Conservation (phyloP, 2,329 filamentous ascomycete genomes). For the Cladosporium sp. region DNA sequence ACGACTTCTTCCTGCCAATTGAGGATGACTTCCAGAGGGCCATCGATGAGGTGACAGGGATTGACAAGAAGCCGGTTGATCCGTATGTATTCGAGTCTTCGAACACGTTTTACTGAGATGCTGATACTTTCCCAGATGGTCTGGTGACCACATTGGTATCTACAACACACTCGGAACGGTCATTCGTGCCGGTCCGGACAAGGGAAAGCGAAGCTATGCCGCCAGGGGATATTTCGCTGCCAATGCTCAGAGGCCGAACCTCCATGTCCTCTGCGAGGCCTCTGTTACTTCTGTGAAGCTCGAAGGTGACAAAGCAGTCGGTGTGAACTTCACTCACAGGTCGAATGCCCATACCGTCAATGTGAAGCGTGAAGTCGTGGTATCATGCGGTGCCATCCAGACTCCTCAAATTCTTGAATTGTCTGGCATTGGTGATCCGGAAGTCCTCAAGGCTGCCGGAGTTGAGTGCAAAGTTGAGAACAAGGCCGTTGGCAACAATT, state of each 20-base stretch:
- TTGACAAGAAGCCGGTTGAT: constrained; percentile 33
- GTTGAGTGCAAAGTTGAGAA: constrained; percentile 54
- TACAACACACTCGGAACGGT: constrained; percentile 30
- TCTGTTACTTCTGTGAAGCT: constrained; percentile 45
- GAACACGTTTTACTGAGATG: neutral
- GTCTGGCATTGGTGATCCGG: constrained; percentile 54
- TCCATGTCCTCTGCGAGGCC: constrained; percentile 47
- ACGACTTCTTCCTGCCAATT: constrained; percentile 32
- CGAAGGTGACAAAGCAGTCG: constrained; percentile 35
- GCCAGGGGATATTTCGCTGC: constrained; percentile 35
- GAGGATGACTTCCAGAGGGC: constrained; percentile 35
- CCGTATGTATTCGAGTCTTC: constrained; percentile 11
- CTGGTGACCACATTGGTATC: constrained; percentile 34
- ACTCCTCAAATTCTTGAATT: constrained; percentile 62
- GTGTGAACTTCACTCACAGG: constrained; percentile 41
- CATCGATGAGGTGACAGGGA: constrained; percentile 31
- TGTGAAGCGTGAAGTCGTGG: constrained; percentile 41
- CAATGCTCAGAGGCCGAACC: constrained; percentile 38
- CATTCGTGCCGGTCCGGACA: constrained; percentile 25
- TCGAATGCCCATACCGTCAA: constrained; percentile 34
- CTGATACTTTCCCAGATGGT: constrained; percentile 20
- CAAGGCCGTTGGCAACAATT: constrained; percentile 59
- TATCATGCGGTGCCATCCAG: constrained; percentile 56
- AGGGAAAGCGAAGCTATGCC: constrained; percentile 34
- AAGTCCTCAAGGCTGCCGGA: constrained; percentile 48